These are phyloP conservation scores for Colletotrichum camelliae DNA, from an alignment of 2,329 filamentous ascomycete genomes.

Conservation along the genomic window DNA sequence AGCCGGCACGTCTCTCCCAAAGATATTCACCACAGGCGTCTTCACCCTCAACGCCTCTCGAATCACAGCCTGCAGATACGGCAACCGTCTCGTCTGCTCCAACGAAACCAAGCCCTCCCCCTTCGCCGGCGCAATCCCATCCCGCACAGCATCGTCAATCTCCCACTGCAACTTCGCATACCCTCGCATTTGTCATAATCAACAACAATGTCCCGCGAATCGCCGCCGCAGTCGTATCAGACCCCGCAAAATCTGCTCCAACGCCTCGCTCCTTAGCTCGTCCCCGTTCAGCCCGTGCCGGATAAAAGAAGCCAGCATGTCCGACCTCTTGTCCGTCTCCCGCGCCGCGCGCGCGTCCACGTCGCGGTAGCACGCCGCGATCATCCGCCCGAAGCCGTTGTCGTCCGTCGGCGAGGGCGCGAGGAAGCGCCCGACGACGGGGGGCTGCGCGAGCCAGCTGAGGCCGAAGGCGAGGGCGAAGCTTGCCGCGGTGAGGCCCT, in stretches of 20 bases:
- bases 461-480: constrained; percentile 31
- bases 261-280: constrained; percentile 32
- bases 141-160: constrained; percentile 34
- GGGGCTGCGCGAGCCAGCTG: constrained; percentile 34
- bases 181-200: constrained; percentile 49
- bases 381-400: constrained; percentile 40
- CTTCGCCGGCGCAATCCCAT: constrained; percentile 26
- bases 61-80: constrained; percentile 42
- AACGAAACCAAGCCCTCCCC: constrained; percentile 22
- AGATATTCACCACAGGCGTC: constrained; percentile 28
- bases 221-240: constrained; percentile 59
- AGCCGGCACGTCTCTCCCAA: constrained; percentile 27
- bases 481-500: constrained; percentile 32
- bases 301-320: constrained; percentile 36
- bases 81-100: constrained; percentile 33
- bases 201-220: constrained; percentile 52
- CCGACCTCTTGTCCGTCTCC: constrained; percentile 22
- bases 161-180: constrained; percentile 49
- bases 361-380: constrained; percentile 30
- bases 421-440: constrained; percentile 31
- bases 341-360: constrained; percentile 30
- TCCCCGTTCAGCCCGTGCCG: constrained; percentile 28
- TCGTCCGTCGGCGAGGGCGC: constrained; percentile 31
- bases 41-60: constrained; percentile 39
- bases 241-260: constrained; percentile 50